Evolutionary conservation across 129 eudicot genomes (phyloP).

Genomic region (Helianthus tuberosus): DNA sequence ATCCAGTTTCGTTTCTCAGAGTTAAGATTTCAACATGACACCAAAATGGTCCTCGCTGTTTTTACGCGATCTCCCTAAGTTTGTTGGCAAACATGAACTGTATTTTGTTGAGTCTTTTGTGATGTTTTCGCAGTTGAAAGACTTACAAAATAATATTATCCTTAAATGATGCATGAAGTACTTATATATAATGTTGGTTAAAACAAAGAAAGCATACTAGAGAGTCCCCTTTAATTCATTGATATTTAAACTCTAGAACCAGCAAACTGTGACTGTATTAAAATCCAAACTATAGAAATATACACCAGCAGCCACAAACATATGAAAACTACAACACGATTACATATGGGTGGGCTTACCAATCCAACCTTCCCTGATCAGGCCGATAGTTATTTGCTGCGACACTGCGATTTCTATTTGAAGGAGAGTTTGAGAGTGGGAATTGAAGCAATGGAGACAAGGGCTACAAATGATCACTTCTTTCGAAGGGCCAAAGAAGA

Average conservation of each 20-base stretch:
- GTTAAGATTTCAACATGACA: too few relatives aligned
- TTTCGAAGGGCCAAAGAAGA: constrained; percentile 31
- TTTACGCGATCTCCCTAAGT: too few relatives aligned
- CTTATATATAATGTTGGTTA: too few relatives aligned
- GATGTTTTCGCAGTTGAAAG: too few relatives aligned
- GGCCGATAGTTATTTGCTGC: not conserved
- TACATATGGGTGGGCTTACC: not conserved
- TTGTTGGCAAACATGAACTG: too few relatives aligned
- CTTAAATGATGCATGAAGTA: too few relatives aligned
- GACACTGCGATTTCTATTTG: not conserved
- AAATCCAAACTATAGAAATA: not conserved
- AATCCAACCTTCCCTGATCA: not conserved
- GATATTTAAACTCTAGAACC: not conserved
- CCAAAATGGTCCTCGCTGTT: too few relatives aligned
- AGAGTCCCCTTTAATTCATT: not conserved
- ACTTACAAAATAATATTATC: too few relatives aligned
- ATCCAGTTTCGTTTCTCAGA: too few relatives aligned
- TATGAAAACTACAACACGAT: not conserved
- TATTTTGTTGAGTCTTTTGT: too few relatives aligned
- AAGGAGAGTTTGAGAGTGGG: too few relatives aligned
- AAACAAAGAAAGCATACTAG: too few relatives aligned
- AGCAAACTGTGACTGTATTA: not conserved
- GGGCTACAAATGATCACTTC: constrained; percentile 7
- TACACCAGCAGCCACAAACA: not conserved
- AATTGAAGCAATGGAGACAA: not conserved